Base-by-base conservation (phyloP, 2,329 filamentous ascomycete genomes). In the Arachnopeziza araneosa region DNA sequence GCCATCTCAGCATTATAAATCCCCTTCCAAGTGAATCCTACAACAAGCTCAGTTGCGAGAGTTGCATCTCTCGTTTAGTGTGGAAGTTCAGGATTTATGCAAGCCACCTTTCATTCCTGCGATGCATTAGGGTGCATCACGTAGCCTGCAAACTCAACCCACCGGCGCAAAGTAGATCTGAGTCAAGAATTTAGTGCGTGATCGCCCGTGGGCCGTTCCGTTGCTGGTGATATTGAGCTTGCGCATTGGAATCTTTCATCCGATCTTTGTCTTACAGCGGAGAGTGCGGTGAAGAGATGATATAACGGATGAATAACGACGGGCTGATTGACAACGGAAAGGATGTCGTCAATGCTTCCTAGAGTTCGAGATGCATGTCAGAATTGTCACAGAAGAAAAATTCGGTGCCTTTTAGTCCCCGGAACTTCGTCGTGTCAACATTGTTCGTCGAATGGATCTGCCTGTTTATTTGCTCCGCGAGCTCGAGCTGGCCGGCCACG, bases 321-420 rank as follows among this genome's bases (percentile, higher is more conserved):
- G 36, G 36, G 36, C 36, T 44, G 6, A 44, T 19, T 44, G 36
- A 14, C 10, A 44, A 44, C 50, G n/a, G 26, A 24, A 17, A 59
- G 24, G 5, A 51, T 55, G 53, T 52, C 52, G 22, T 21, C 48
- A 32, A 36, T 30, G 23, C 55, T 30, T 19, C 57, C 57, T 32
- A 26, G 57, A 36, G 57, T 59, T 52, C 52, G 57, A 59, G 57
- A 59, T 36, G 57, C 57, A 24, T 59, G 57, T 32, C 52, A 59
- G 24, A 59, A 26, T n/a, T 59, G 57, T 48, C 57, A 59, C 30
- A 50, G 44, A 19, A 52, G 57, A 5, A 59, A 59, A 24, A 59
- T 59, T 21, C 57, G 57, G 24, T 59, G 57, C 32, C 21, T 51
- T 21, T 50, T 59, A 19, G 23, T 24, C 17, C 48, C 57, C 17